phyloP scores from a whole-genome alignment of 192 early-diverging fungal genomes.

The Backusella circina region DNA sequence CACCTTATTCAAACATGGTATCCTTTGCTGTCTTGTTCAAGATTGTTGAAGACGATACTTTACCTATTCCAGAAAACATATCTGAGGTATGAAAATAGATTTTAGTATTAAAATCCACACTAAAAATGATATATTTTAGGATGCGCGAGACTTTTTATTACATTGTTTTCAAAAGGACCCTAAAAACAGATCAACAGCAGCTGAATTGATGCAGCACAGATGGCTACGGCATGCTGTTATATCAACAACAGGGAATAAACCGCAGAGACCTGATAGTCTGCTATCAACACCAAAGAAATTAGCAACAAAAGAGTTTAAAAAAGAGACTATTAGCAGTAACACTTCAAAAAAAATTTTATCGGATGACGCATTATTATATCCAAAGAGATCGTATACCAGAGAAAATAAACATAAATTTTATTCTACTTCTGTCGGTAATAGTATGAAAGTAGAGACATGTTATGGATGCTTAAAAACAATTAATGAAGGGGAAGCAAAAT shows the following conservation, averaged over 20 bases:
- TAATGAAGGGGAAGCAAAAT: background rate
- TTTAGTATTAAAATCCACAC: background rate
- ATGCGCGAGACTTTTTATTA: constrained; percentile 65
- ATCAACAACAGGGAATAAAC: background rate
- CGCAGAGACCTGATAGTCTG: background rate
- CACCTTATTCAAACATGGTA: constrained; percentile 82
- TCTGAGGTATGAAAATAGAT: constrained; percentile 39
- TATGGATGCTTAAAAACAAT: background rate
- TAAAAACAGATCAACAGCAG: constrained; percentile 63
- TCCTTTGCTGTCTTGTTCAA: constrained; percentile 90
- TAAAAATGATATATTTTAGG: background rate
- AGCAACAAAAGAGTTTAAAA: background rate
- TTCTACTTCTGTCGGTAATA: background rate
- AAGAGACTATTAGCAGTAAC: background rate
- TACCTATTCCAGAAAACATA: constrained; percentile 77
- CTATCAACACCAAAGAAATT: background rate
- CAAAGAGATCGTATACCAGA: background rate
- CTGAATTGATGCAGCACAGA: constrained; percentile 64
- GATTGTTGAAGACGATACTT: constrained; percentile 89
- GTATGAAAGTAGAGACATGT: background rate
- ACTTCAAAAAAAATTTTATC: background rate
- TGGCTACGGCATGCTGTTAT: constrained; percentile 44
- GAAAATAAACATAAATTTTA: background rate
- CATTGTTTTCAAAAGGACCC: constrained; percentile 85
- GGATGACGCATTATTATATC: background rate